Conservation (phyloP, 2,329 filamentous ascomycete species). For the Xylariaceae sp. region DNA sequence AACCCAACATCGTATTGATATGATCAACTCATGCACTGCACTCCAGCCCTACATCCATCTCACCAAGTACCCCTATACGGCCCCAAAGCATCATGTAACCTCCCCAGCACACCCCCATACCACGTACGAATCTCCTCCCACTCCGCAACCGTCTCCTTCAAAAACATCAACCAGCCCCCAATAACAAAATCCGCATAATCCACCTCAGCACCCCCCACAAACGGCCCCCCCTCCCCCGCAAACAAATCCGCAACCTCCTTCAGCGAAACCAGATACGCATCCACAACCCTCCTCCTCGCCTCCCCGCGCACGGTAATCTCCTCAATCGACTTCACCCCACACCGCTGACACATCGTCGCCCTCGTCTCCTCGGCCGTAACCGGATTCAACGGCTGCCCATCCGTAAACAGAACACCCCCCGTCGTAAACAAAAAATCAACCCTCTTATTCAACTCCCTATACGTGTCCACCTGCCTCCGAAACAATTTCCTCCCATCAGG, state of each 20-base stretch:
- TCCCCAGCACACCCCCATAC: slow-evolving; percentile 24
- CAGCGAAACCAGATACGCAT: slow-evolving; percentile 11
- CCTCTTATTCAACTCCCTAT: slow-evolving; percentile 48
- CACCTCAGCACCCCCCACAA: slow-evolving; percentile 22
- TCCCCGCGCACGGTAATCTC: slow-evolving; percentile 29
- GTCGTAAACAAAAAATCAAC: slow-evolving; percentile 51
- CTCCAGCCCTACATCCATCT: neutral
- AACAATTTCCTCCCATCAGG: slow-evolving; percentile 46
- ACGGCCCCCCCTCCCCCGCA: slow-evolving; percentile 19
- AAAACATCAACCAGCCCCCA: slow-evolving; percentile 26
- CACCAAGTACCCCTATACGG: slow-evolving; percentile 19
- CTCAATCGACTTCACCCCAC: slow-evolving; percentile 41
- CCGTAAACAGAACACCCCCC: slow-evolving; percentile 37
- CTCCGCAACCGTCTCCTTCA: slow-evolving; percentile 17
- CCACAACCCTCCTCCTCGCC: slow-evolving; percentile 18
- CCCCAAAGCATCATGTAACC: slow-evolving; percentile 23
- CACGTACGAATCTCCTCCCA: slow-evolving; percentile 25
- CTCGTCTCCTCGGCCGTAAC: slow-evolving; percentile 39
- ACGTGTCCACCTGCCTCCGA: slow-evolving; percentile 34
- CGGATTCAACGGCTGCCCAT: slow-evolving; percentile 47
- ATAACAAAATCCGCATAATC: slow-evolving; percentile 29
- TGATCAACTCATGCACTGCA: no score
- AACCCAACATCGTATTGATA: no score
- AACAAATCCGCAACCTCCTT: slow-evolving; percentile 23
- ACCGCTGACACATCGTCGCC: slow-evolving; percentile 45